These are phyloP conservation scores for Sarcodon aspratus DNA, from an alignment of 768 basidiomycete genomes.

Conservation along the genomic window DNA sequence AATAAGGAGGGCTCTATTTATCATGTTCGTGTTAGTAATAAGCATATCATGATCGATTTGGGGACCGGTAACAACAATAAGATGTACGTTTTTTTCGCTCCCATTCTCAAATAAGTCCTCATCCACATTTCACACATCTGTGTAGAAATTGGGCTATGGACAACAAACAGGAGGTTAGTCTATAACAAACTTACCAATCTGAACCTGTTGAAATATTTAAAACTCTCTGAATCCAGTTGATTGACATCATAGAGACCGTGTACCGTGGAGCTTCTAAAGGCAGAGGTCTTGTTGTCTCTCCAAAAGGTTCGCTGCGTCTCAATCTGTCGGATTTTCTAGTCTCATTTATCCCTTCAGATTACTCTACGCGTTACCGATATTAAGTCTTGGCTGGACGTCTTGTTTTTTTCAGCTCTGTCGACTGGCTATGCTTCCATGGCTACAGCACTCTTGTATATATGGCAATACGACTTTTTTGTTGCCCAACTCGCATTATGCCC, in stretches of 20 bases:
- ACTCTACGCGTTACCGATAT: constrained; percentile 75
- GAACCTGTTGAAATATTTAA: background rate
- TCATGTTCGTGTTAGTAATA: constrained; percentile 51
- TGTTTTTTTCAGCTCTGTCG: background rate
- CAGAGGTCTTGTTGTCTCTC: constrained; percentile 93
- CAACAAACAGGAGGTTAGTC: constrained; percentile 87
- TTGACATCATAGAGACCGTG: constrained; percentile 97
- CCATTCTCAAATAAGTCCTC: background rate
- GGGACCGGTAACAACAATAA: constrained; percentile 99
- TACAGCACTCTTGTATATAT: no score
- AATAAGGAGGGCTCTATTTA: background rate
- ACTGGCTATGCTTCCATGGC: background rate
- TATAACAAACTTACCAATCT: background rate
- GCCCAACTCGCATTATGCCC: no score
- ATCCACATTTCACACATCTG: background rate
- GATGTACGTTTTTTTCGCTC: constrained; percentile 49
- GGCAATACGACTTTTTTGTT: no score
- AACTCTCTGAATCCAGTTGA: constrained; percentile 43
- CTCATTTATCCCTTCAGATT: constrained; percentile 34
- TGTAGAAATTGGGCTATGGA: constrained; percentile 97
- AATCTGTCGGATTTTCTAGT: background rate
- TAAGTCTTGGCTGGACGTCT: constrained; percentile 16
- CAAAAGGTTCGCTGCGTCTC: constrained; percentile 55
- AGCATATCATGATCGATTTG: constrained; percentile 99
- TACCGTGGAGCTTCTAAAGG: constrained; percentile 97